Evolutionary conservation across 108 stramenopile species (phyloP).

Genomic region (Skeletonema menzelii): DNA sequence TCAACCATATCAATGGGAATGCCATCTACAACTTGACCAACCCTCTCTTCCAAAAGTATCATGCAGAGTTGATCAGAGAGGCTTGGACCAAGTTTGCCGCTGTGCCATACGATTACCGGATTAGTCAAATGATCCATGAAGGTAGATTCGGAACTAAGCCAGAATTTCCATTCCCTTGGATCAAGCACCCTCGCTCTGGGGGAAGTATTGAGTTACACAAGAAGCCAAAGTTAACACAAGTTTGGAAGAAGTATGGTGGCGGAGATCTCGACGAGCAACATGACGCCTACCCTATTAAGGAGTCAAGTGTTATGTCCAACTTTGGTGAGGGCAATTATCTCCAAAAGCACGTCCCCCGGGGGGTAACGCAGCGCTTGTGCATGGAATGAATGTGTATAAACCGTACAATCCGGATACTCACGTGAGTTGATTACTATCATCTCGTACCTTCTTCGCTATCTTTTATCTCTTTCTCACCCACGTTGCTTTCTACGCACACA

Average conservation of each 20-base stretch:
- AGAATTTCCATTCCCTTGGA: not conserved
- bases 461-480: too few species aligned
- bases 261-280: not conserved
- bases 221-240: not conserved
- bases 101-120: constrained; percentile 12
- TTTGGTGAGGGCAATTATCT: not conserved
- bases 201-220: not conserved
- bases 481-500: too few species aligned
- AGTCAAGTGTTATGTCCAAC: constrained; percentile 3
- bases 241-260: not conserved
- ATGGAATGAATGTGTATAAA: constrained; percentile 5
- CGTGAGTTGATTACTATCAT: too few species aligned
- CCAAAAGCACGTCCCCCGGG: not conserved
- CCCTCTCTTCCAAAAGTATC: not conserved
- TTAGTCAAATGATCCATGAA: constrained; percentile 15
- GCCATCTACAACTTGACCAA: constrained; percentile 16
- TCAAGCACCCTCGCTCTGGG: not conserved
- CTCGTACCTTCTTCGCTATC: too few species aligned
- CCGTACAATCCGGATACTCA: not conserved
- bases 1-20: constrained; percentile 24
- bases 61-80: not conserved
- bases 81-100: constrained; percentile 2
- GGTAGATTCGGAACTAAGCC: not conserved
- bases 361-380: not conserved
- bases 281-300: not conserved